Evolutionary conservation across 1,139 yeast genomes (phyloP), one percentile per base, ranked within the genome.

Genomic region (Kodamaea arcana): DNA sequence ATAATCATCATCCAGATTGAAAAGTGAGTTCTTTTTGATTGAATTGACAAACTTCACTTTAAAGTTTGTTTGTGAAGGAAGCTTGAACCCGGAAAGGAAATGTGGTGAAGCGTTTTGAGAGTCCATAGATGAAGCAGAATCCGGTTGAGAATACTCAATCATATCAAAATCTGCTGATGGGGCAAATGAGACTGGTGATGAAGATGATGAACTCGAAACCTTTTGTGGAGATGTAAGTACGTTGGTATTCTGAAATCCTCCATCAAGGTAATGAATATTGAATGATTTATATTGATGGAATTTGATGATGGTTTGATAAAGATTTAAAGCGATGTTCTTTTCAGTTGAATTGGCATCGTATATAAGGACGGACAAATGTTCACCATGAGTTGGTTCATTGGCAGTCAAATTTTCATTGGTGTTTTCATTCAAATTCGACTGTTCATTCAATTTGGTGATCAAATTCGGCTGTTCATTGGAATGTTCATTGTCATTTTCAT

Each of bases 311-410:
- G 74, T 70, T 37, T 71, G 76, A 42, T 57, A 60, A 10, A 72
- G 44, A 33, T 61, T 62, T 26, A 60, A 54, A 1, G 70, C 54
- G n/a, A 72, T 53, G 20, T 55, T 51, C 8, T 44, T 34, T 41
- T 46, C 44, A 11, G 39, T 34, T 13, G 69, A 58, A 24, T 49
- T 45, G 15, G 57, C 46, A 44, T 82, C 88, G 47, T 82, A 80
- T 20, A 82, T 54, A 10, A 82, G 54, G 16, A 81, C 52, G 6
- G 52, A 51, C 12, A 63, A 41, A 18, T 39, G 36, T 13, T 28
- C 22, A 9, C 15, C 27, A 15, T 25, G 17, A 5, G 27, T 4
- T n/a, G n/a, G n/a, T n/a, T n/a, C n/a, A 18, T 18, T 18, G 9
- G 9, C 9, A 7, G 22, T 18, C 9, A 9, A 18, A 10, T 24